Evolutionary conservation across 305 asterid genomes (phyloP).

Genomic region (Ilex paraguariensis): DNA sequence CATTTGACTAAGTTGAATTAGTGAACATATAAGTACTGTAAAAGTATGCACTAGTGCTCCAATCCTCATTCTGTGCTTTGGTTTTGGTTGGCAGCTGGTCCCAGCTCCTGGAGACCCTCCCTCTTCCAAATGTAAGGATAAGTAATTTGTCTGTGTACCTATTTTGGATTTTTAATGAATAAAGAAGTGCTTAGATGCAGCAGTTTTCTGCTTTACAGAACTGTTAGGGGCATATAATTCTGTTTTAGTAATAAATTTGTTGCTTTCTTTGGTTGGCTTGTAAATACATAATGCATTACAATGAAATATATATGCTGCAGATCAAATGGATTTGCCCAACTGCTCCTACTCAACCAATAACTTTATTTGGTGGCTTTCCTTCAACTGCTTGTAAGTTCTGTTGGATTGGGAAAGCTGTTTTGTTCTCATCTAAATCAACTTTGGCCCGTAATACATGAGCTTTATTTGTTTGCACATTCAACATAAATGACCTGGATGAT

Average conservation of each 20-base stretch:
- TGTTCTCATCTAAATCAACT: not conserved
- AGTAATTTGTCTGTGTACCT: not conserved
- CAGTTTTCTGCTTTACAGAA: not conserved
- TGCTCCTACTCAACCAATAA: constrained; percentile 67
- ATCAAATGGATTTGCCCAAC: constrained; percentile 94
- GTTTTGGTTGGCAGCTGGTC: constrained; percentile 68
- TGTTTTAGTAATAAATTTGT: not conserved
- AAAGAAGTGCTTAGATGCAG: not conserved
- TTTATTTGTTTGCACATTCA: not conserved
- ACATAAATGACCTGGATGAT: not conserved
- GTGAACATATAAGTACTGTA: not conserved
- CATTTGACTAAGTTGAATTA: not conserved
- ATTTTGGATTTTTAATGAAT: not conserved
- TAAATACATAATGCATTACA: constrained; percentile 5
- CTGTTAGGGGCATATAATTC: not conserved
- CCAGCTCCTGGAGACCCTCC: constrained; percentile 70
- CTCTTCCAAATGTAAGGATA: constrained; percentile 75
- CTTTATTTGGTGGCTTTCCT: constrained; percentile 85
- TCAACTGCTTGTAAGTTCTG: constrained; percentile 71
- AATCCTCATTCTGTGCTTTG: constrained; percentile 8
- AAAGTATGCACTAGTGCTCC: not conserved
- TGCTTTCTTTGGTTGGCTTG: not conserved
- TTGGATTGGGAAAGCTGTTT: not conserved
- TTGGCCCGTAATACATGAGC: not conserved
- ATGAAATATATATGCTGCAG: constrained; percentile 34